These are phyloP conservation scores for Lentinula sp. DNA, from an alignment of 768 basidiomycete genomes.

Conservation along the genomic window DNA sequence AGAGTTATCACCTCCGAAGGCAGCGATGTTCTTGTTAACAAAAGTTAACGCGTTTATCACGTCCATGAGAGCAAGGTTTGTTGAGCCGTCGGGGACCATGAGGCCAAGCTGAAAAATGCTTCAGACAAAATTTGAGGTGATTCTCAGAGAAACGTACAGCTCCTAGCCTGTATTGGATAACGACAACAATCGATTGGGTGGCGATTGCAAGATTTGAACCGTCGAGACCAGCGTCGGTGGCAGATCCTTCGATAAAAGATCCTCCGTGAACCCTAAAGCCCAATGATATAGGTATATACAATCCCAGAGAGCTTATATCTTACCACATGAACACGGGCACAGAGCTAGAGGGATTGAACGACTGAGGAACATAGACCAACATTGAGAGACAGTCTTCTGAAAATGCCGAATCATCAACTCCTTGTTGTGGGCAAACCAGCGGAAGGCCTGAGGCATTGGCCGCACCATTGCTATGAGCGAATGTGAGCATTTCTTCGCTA, in stretches of 20 bases:
- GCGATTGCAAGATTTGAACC: conserved; percentile 68
- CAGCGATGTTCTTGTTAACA: conserved; percentile 47
- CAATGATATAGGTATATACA: not conserved
- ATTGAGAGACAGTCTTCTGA: conserved; percentile 82
- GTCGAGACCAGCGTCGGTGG: conserved; percentile 67
- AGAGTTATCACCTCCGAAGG: conserved; percentile 60
- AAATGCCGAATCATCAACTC: conserved; percentile 39
- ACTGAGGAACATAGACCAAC: conserved; percentile 61
- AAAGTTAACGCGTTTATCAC: conserved; percentile 61
- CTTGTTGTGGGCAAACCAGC: conserved; percentile 65
- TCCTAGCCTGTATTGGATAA: conserved; percentile 82
- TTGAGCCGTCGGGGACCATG: conserved; percentile 61
- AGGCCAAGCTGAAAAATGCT: conserved; percentile 54
- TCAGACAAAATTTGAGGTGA: not conserved
- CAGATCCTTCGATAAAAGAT: conserved; percentile 67
- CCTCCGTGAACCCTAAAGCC: conserved; percentile 76
- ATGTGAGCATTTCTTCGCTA: not conserved
- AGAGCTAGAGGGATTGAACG: conserved; percentile 24
- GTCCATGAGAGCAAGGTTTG: conserved; percentile 69
- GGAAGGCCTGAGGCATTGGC: conserved; percentile 53
- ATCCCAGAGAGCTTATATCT: conserved; percentile 9
- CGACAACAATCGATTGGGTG: conserved; percentile 72
- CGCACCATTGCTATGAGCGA: conserved; percentile 37
- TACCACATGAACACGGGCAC: conserved; percentile 60
- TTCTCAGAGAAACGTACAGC: conserved; percentile 37